These are phyloP conservation scores for Lactarius tabidus DNA, from an alignment of 768 basidiomycete genomes.

Conservation along the genomic window DNA sequence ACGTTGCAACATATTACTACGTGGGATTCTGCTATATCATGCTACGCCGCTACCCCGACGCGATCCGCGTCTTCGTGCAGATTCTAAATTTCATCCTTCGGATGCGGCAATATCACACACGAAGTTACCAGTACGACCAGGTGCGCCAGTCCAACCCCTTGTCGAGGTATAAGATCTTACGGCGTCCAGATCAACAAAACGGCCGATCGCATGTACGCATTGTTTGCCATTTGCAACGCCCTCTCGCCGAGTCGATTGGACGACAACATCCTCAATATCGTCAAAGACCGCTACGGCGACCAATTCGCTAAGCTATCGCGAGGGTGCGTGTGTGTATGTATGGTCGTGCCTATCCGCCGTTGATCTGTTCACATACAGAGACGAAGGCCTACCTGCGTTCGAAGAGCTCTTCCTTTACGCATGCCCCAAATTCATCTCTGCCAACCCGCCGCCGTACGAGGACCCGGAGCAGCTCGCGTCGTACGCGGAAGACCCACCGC, in stretches of 20 bases:
- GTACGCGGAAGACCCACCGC: conserved; percentile 36
- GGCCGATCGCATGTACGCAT: conserved; percentile 95
- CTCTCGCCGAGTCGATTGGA: conserved; percentile 90
- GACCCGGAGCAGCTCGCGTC: conserved; percentile 58
- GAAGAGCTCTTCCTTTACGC: conserved; percentile 93
- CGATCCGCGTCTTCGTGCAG: conserved; percentile 88
- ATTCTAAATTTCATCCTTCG: conserved; percentile 94
- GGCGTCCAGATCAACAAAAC: conserved; percentile 86
- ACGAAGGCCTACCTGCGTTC: conserved; percentile 74
- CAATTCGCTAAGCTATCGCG: conserved; percentile 82
- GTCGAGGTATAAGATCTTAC: neutral
- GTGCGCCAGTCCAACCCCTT: conserved; percentile 37
- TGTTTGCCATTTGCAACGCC: conserved; percentile 91
- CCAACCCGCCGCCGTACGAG: conserved; percentile 92
- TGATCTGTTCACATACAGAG: conserved; percentile 34
- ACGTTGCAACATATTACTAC: conserved; percentile 93
- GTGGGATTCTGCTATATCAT: conserved; percentile 97
- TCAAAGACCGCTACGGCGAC: conserved; percentile 92
- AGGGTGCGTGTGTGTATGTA: conserved; percentile 50
- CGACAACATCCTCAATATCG: conserved; percentile 89
- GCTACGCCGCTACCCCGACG: conserved; percentile 91
- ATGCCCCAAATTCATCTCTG: conserved; percentile 94
- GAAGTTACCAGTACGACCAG: conserved; percentile 96
- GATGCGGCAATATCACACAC: conserved; percentile 94
- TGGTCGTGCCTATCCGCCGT: neutral